Percentiles rank a stretch among this genome's conserved stretches.
Conservation (phyloP, 257 asterid species). For the Solanum chmielewskii region DNA sequence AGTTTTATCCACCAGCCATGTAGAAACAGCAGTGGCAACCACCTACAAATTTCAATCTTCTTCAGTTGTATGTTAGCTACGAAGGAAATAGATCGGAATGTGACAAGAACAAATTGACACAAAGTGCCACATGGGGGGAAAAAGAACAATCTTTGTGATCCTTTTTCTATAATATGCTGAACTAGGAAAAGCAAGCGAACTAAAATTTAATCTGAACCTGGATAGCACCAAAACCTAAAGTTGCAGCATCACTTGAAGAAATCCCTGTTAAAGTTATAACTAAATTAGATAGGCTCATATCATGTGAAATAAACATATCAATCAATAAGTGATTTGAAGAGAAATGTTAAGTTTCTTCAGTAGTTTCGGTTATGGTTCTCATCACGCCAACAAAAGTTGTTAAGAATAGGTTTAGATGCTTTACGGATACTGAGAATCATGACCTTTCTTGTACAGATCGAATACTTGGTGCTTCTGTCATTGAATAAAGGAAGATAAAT, state of each 20-base stretch:
- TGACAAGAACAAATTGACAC: neutral
- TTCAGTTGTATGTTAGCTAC: constrained; percentile 1
- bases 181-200: neutral
- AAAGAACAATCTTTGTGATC: neutral
- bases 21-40: constrained; percentile 72
- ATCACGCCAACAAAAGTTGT: neutral
- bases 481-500: neutral
- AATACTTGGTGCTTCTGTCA: neutral
- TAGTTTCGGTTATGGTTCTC: neutral
- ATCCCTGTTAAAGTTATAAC: constrained; percentile 47
- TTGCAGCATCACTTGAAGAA: constrained; percentile 68
- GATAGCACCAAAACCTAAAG: constrained; percentile 72
- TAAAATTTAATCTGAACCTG: constrained; percentile 42
- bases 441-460: neutral
- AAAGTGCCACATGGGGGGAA: neutral
- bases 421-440: neutral
- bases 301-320: neutral
- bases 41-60: constrained; percentile 32
- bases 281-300: constrained; percentile 3
- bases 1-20: constrained; percentile 85
- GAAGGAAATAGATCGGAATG: neutral
- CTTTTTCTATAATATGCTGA: neutral
- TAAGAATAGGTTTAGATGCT: neutral
- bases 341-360: neutral
- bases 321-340: neutral